phyloP scores from a whole-genome alignment of 345 rosid species.

The Gossypium stocksii region DNA sequence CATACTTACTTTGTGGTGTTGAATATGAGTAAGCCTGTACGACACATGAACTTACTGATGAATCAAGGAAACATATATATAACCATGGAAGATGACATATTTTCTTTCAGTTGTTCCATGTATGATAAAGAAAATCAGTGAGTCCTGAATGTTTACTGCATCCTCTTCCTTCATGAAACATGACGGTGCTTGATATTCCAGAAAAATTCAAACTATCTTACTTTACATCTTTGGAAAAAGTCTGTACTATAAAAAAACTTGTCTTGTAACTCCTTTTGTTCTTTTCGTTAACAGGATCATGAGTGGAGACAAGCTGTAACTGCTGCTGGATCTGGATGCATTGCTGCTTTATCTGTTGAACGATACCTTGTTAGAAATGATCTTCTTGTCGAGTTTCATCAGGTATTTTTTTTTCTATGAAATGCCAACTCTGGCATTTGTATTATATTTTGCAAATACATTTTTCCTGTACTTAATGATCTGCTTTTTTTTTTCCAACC shows the following conservation, averaged over 20 bases:
- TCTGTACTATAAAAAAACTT: background rate
- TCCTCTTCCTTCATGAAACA: background rate
- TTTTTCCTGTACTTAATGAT: background rate
- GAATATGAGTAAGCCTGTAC: background rate
- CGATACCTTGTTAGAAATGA: slow-evolving; percentile 81
- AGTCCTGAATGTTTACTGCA: background rate
- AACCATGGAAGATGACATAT: background rate
- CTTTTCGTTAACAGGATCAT: slow-evolving; percentile 51
- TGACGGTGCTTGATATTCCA: background rate
- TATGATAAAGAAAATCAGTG: background rate
- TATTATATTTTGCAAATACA: background rate
- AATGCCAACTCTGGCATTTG: background rate
- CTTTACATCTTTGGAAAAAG: background rate
- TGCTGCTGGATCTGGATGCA: slow-evolving; percentile 96
- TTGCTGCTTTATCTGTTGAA: slow-evolving; percentile 95
- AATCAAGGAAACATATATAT: background rate
- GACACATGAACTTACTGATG: background rate
- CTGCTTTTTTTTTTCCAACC: background rate
- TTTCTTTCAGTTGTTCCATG: background rate
- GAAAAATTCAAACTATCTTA: slow-evolving; percentile 1
- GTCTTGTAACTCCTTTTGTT: background rate
- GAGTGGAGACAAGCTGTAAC: slow-evolving; percentile 99
- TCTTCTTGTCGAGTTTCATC: slow-evolving; percentile 91
- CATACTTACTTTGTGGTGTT: background rate
- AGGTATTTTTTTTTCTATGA: slow-evolving; percentile 42